Conservation (phyloP, 805 yeast species). For the Wickerhamiella cacticola region DNA sequence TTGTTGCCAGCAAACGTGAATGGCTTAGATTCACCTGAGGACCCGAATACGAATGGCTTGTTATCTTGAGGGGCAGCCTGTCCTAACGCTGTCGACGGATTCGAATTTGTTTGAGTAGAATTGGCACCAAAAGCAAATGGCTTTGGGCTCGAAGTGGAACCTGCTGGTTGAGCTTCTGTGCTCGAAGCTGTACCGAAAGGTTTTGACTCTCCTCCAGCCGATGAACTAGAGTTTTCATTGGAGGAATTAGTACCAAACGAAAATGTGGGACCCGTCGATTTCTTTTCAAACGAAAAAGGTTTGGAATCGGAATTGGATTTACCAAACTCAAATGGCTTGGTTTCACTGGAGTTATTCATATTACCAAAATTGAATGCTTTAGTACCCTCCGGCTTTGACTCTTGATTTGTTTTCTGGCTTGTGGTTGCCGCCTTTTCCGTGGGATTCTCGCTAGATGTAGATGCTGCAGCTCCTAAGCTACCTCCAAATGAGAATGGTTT, state of each 20-base stretch:
- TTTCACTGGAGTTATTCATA: not conserved
- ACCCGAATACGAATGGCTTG: too few relatives aligned
- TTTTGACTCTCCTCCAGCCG: too few relatives aligned
- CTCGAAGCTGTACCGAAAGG: not conserved
- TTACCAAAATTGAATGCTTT: not conserved
- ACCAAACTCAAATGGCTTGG: not conserved
- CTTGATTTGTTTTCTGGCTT: not conserved
- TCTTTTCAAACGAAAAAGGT: not conserved
- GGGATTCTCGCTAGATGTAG: not conserved
- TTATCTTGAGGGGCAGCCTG: not conserved
- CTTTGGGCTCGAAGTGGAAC: not conserved
- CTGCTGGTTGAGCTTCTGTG: not conserved
- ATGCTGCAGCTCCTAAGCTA: too few relatives aligned
- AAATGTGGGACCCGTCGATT: too few relatives aligned
- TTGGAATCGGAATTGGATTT: not conserved
- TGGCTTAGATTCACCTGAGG: not conserved
- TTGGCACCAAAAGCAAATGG: not conserved
- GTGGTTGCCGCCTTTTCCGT: not conserved
- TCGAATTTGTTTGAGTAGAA: too few relatives aligned
- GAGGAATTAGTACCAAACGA: too few relatives aligned
- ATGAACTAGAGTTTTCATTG: too few relatives aligned
- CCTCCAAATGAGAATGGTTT: constrained; percentile 1
- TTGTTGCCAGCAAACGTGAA: not conserved
- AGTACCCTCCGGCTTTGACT: not conserved
- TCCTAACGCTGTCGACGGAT: not conserved